phyloP scores from a whole-genome alignment of 108 stramenopile genomes.

The Cyclostephanos tholiformis region DNA sequence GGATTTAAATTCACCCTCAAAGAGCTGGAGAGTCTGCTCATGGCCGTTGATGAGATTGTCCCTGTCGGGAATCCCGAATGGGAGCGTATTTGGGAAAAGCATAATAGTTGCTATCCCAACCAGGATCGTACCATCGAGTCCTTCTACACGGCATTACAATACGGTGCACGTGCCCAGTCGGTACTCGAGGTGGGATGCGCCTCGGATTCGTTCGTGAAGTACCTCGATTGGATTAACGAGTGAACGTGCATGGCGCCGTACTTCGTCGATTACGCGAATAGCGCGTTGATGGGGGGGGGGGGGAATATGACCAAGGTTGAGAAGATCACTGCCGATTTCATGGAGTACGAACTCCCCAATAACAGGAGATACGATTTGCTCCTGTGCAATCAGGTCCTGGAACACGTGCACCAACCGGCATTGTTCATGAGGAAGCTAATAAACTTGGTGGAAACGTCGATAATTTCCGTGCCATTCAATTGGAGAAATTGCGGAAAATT shows the following conservation, averaged over 20 bases:
- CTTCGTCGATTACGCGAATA: conserved; percentile 33
- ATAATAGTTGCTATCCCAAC: too few species aligned
- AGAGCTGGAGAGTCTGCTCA: too few species aligned
- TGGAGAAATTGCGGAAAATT: conserved; percentile 27
- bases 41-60: too few species aligned
- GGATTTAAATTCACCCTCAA: too few species aligned
- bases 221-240: conserved; percentile 34
- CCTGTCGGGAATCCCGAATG: too few species aligned
- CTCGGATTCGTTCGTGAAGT: conserved; percentile 28
- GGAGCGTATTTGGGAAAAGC: too few species aligned
- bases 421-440: conserved; percentile 40
- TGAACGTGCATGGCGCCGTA: conserved; percentile 40
- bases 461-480: conserved; percentile 37
- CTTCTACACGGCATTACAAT: conserved; percentile 37
- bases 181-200: conserved; percentile 41
- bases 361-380: conserved; percentile 35
- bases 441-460: conserved; percentile 24
- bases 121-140: too few species aligned
- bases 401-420: conserved; percentile 37
- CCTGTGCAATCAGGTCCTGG: conserved; percentile 35
- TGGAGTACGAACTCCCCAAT: conserved; percentile 35
- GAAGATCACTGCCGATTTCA: conserved; percentile 34
- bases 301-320: conserved; percentile 9
- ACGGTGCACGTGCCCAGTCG: conserved; percentile 20
- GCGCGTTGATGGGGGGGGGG: too few species aligned